Percentiles rank a stretch among this genome's conserved stretches.
Conservation (phyloP, 208 protist species). For the Trypanosoma conorhini region DNA sequence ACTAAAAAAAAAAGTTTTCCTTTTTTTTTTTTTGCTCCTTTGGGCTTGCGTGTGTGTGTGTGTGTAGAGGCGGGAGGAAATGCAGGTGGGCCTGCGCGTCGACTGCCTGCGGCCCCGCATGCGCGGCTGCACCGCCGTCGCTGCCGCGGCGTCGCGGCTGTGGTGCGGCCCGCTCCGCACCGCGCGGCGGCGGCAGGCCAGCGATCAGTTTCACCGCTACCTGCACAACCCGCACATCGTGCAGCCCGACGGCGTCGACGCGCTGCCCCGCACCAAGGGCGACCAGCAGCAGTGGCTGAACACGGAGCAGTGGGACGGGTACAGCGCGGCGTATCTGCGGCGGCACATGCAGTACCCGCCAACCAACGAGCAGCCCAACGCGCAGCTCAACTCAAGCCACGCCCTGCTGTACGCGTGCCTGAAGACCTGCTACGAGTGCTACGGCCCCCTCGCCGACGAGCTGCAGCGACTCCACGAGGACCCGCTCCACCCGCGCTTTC, state of each 20-base stretch:
- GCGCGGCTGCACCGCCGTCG: not conserved
- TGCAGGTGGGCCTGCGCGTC: not conserved
- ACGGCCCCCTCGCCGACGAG: constrained; percentile 73
- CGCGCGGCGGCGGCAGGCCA: constrained; percentile 49
- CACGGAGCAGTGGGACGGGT: constrained; percentile 88
- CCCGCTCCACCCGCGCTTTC: constrained; percentile 80
- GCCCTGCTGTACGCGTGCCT: constrained; percentile 68
- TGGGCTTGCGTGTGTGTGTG: not conserved
- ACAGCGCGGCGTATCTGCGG: constrained; percentile 81
- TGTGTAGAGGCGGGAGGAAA: not conserved
- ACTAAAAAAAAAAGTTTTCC: too few species aligned
- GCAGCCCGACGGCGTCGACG: constrained; percentile 80
- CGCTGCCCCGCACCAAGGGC: constrained; percentile 67
- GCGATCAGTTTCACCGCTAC: constrained; percentile 85
- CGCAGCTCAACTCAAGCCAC: constrained; percentile 52
- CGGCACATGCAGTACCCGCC: constrained; percentile 85
- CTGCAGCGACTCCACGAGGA: constrained; percentile 80
- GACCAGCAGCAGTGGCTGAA: constrained; percentile 90
- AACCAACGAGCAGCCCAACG: constrained; percentile 72
- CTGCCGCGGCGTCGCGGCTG: not conserved
- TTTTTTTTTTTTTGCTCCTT: constrained; percentile 9
- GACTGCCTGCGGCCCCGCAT: not conserved
- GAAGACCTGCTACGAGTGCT: constrained; percentile 65
- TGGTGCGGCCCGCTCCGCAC: constrained; percentile 12
- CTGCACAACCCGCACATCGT: constrained; percentile 84